Percentiles rank a stretch among this genome's conserved stretches.
phyloP scores from a whole-genome alignment of 176 grass and related monocot genomes.

The Poa pratensis region DNA sequence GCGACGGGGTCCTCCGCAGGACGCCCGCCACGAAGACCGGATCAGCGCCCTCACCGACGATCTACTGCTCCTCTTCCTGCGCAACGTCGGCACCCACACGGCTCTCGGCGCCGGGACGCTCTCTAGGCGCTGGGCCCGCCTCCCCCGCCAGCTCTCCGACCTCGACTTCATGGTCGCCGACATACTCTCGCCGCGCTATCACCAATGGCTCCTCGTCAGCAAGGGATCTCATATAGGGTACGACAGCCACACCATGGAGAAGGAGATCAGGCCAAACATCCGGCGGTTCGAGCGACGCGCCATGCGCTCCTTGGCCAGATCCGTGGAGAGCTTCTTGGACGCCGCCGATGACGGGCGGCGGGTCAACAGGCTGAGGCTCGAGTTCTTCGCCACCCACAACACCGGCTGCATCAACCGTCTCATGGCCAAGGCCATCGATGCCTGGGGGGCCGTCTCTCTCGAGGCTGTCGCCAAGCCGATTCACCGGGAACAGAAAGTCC shows the following conservation, averaged over 20 bases:
- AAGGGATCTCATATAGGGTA: neutral
- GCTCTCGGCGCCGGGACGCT: neutral
- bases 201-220: neutral
- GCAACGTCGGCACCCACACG: neutral
- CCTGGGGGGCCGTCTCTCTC: neutral
- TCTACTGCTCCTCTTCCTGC: neutral
- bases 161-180: neutral
- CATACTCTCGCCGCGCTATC: neutral
- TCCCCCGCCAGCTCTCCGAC: neutral
- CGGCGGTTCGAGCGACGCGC: neutral
- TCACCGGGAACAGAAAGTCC: neutral
- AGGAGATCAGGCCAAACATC: neutral
- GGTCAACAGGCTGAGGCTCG: neutral
- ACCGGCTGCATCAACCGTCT: neutral
- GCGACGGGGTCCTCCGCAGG: too few species aligned
- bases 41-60: neutral
- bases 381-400: neutral
- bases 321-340: neutral
- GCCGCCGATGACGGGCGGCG: neutral
- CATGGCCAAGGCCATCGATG: neutral
- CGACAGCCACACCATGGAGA: neutral
- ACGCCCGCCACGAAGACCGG: neutral
- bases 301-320: neutral
- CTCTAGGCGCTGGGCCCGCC: neutral
- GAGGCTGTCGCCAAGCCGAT: neutral